A percentile compares a stretch with the other conserved stretches of the same genome.
Evolutionary conservation across 1,284 basidiomycete genomes (phyloP).

Genomic region (Boletus albobrunnescens): DNA sequence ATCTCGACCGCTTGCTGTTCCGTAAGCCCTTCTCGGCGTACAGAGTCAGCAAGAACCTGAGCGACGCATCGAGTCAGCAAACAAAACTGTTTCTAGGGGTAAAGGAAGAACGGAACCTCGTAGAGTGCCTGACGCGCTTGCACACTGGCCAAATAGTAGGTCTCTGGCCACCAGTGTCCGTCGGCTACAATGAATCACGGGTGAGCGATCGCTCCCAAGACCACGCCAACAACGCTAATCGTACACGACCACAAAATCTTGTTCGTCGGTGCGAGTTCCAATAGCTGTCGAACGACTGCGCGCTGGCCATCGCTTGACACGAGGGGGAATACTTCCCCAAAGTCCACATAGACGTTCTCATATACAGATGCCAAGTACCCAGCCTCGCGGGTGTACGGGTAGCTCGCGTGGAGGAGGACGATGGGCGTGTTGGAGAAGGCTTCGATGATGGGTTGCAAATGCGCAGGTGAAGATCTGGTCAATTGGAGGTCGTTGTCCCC

Average conservation of each 20-base stretch:
- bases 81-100: not conserved
- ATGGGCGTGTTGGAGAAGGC: constrained; percentile 55
- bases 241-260: constrained; percentile 77
- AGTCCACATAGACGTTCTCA: constrained; percentile 70
- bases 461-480: constrained; percentile 54
- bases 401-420: constrained; percentile 68
- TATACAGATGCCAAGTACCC: constrained; percentile 70
- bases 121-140: constrained; percentile 62
- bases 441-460: constrained; percentile 64
- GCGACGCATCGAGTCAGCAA: not conserved
- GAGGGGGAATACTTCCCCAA: constrained; percentile 74
- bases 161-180: constrained; percentile 76
- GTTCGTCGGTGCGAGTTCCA: constrained; percentile 69
- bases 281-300: constrained; percentile 51
- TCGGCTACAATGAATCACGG: constrained; percentile 45
- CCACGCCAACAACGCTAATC: constrained; percentile 19
- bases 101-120: constrained; percentile 38
- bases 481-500: constrained; percentile 71
- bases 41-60: constrained; percentile 25
- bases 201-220: constrained; percentile 3
- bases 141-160: constrained; percentile 60
- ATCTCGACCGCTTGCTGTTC: constrained; percentile 29
- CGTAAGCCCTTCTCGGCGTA: constrained; percentile 23
- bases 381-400: constrained; percentile 71
- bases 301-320: constrained; percentile 62